phyloP scores from a whole-genome alignment of 768 basidiomycete species.

The Boletus subcaerulescens region DNA sequence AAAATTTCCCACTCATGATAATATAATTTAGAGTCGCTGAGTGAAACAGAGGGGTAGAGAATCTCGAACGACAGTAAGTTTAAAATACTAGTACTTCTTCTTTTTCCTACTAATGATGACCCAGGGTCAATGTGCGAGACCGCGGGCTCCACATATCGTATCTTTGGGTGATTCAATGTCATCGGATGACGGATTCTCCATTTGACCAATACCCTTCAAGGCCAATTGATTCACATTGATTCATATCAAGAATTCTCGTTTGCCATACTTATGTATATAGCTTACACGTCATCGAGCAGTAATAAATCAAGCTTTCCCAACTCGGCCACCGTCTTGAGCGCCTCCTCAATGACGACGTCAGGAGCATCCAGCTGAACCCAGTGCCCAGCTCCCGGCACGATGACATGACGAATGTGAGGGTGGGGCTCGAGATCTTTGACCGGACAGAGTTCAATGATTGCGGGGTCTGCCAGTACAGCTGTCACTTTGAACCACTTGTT shows the following conservation, averaged over 20 bases:
- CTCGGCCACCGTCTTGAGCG: slow-evolving; percentile 14
- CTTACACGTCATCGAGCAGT: background rate
- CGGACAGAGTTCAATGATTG: background rate
- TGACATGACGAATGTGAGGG: slow-evolving; percentile 8
- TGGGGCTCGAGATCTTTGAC: slow-evolving; percentile 14
- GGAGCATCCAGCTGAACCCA: slow-evolving; percentile 27
- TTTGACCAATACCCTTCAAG: too few species aligned
- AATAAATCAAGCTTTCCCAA: background rate
- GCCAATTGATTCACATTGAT: background rate
- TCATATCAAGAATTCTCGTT: background rate
- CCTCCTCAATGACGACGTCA: slow-evolving; percentile 16
- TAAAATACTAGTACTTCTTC: too few species aligned
- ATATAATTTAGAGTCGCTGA: too few species aligned
- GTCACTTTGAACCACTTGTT: slow-evolving; percentile 14
- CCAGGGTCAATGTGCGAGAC: too few species aligned
- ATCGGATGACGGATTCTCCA: too few species aligned
- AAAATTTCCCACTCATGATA: too few species aligned
- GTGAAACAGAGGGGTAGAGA: too few species aligned
- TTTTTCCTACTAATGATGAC: too few species aligned
- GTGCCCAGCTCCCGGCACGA: slow-evolving; percentile 16
- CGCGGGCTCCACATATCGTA: too few species aligned
- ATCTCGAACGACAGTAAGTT: too few species aligned
- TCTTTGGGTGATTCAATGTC: too few species aligned
- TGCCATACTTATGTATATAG: too few species aligned
- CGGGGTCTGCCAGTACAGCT: slow-evolving; percentile 18